Evolutionary conservation across 495 filamentous ascomycete species (phyloP), one percentile per base, ranked within the genome.

Genomic region (Copromyces sp.): DNA sequence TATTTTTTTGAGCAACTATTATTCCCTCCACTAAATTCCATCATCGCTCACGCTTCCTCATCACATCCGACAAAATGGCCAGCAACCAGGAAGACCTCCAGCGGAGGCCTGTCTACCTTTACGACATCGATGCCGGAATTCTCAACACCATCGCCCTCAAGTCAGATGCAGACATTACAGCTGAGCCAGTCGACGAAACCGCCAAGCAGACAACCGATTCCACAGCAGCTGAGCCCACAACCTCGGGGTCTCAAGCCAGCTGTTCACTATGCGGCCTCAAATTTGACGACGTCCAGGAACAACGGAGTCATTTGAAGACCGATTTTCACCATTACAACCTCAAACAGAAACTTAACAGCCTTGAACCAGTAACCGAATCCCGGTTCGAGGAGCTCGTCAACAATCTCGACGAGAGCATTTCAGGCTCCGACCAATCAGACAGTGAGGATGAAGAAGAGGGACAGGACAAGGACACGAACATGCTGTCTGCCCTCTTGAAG

Each of bases 301-400:
- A 99, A 76, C 88, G 92, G 61, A 86, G 87, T 70, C 95, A 99
- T 83, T 89, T 92, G 37, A 90, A 91, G 70, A 97, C 94, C n/a
- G 95, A 99, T 80, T 86, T 95, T 68, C 95, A 99, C 81, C 87
- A 91, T 71, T 98, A 97, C 81, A 99, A 99, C 79, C 79, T 98
- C 68, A 98, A 97, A 80, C 93, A 92, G 78, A 95, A 92, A 82
- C 81, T 97, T 41, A 86, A 90, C 70, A 93, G 92, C 0, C 86
- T 84, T 65, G 84, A 83, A 12, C 83, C 89, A 0, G 90, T 97
- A 2, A 86, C 88, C 12, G 95, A 98, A 72, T 75, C 76, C 12
- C 91, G 97, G 61, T 98, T 98, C 71, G 91, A 93, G 76, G 92
- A 90, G 77, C 87, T 98, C 14, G 83, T 98, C 12, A 93, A 89